Evolutionary conservation across 2,329 filamentous ascomycete species (phyloP).

Genomic region (Chalaropsis ovoidea): DNA sequence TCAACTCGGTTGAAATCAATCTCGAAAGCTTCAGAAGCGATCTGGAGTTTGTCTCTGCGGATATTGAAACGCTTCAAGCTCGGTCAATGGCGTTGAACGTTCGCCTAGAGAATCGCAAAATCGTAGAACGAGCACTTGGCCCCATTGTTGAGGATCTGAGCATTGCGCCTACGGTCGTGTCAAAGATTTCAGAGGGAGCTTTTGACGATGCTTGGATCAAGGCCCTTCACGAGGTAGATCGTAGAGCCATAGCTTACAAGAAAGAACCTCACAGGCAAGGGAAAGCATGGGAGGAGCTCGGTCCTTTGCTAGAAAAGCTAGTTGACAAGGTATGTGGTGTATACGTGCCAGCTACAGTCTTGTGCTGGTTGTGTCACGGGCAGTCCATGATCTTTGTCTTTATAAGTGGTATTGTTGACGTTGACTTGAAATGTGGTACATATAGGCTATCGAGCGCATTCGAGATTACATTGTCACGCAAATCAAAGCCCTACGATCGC

Average conservation of each 20-base stretch:
- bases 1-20: conserved; percentile 87
- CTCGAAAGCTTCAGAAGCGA: conserved; percentile 89
- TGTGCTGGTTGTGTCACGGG: background rate
- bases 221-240: conserved; percentile 73
- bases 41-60: conserved; percentile 79
- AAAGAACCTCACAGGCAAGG: conserved; percentile 53
- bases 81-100: conserved; percentile 75
- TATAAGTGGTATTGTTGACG: conserved; percentile 9
- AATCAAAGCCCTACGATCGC: conserved; percentile 85
- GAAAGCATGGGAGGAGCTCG: conserved; percentile 73
- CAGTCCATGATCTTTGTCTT: conserved; percentile 14
- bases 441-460: conserved; percentile 77
- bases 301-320: conserved; percentile 73
- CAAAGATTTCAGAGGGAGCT: conserved; percentile 74
- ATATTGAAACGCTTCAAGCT: conserved; percentile 87
- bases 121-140: conserved; percentile 76
- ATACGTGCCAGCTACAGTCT: background rate
- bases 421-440: conserved; percentile 13
- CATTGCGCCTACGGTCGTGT: conserved; percentile 72
- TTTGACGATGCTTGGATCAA: conserved; percentile 87
- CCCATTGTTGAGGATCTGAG: conserved; percentile 88
- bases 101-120: conserved; percentile 76
- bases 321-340: conserved; percentile 55
- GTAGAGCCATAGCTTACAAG: conserved; percentile 61
- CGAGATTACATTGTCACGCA: conserved; percentile 89